Evolutionary conservation across 768 basidiomycete genomes (phyloP).

Genomic region (Trametes maxima): DNA sequence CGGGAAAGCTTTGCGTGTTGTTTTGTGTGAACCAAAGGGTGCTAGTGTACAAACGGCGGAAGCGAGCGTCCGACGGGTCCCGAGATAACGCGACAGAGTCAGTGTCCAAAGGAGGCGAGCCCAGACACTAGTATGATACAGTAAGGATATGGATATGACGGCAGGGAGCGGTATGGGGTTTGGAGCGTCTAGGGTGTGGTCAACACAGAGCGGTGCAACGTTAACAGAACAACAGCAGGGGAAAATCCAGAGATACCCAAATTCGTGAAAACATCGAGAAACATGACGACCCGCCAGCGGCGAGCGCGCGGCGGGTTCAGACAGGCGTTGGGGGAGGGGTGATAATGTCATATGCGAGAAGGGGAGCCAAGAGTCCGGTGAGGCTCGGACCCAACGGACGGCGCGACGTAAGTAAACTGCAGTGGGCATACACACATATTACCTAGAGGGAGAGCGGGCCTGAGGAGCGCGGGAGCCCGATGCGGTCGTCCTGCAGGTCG

Average conservation of each 20-base stretch:
- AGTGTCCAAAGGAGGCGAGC: not conserved
- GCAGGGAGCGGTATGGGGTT: too few species aligned
- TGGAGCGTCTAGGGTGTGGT: not conserved
- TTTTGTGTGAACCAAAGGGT: too few species aligned
- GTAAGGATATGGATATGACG: too few species aligned
- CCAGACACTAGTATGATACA: too few species aligned
- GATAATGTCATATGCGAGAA: constrained; percentile 24
- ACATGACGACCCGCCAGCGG: not conserved
- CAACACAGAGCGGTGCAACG: not conserved
- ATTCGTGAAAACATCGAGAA: not conserved
- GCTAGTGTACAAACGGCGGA: too few species aligned
- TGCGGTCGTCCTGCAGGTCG: constrained; percentile 19
- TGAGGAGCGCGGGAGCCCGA: constrained; percentile 13
- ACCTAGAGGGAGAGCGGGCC: constrained; percentile 9
- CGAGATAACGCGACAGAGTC: not conserved
- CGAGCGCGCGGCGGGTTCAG: not conserved
- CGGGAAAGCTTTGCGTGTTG: too few species aligned
- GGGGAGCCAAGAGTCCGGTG: constrained; percentile 14
- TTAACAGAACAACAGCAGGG: too few species aligned
- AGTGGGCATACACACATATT: not conserved
- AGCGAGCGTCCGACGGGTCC: too few species aligned
- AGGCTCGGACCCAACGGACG: constrained; percentile 19
- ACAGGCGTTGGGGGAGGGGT: constrained; percentile 15
- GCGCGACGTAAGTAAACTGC: not conserved
- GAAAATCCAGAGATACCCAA: too few species aligned